These are phyloP conservation scores for Lentinula boryana DNA, from an alignment of 768 basidiomycete genomes.

Conservation along the genomic window DNA sequence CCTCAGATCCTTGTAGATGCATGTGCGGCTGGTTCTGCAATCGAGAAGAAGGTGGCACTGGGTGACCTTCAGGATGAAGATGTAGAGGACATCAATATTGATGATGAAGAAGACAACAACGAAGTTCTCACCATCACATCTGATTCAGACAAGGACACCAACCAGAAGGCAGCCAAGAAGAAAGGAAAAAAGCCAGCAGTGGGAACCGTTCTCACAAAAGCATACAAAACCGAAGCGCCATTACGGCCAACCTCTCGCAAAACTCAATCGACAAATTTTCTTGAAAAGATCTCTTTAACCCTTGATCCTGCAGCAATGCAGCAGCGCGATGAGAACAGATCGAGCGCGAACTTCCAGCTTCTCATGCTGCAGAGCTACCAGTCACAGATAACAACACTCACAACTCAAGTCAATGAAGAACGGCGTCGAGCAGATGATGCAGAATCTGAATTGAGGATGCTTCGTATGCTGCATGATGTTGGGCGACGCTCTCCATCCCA, in stretches of 20 bases:
- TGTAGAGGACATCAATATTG: neutral
- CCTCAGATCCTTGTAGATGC: too few species aligned
- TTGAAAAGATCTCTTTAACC: neutral
- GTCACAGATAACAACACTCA: neutral
- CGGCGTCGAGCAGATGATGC: neutral
- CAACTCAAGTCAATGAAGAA: neutral
- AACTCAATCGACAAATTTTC: neutral
- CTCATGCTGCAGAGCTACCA: neutral
- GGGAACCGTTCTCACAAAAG: neutral
- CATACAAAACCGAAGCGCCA: neutral
- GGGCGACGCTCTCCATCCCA: neutral
- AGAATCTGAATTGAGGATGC: neutral
- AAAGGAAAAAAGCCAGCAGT: neutral
- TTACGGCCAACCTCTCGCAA: neutral
- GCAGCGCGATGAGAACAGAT: neutral
- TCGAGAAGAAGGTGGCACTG: neutral
- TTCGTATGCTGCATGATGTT: neutral
- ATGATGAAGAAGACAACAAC: neutral
- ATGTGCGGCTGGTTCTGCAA: too few species aligned
- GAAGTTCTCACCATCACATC: neutral
- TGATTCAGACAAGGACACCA: too few species aligned
- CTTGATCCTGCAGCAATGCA: neutral
- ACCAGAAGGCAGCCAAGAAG: neutral
- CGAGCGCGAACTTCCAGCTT: neutral
- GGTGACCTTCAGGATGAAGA: neutral